Evolutionary conservation across 306 rosid genomes (phyloP), one percentile per base, ranked within the genome.

Genomic region (Prunus padus): DNA sequence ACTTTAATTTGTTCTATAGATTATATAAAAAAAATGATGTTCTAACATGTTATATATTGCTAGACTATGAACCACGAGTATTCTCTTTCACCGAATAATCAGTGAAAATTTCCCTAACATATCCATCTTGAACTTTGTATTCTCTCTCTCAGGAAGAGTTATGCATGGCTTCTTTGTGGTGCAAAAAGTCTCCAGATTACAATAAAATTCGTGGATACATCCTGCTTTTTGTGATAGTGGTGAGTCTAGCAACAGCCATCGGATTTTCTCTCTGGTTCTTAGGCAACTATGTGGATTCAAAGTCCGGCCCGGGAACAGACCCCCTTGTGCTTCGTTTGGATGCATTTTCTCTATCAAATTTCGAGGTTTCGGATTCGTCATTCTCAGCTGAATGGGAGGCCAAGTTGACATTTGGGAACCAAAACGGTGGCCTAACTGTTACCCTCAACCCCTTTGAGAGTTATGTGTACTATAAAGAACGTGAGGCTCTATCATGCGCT

Each of bases 391-490:
- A 68, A 22, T 82, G 85, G 82, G 73, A 72, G 26, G 82, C 84
- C 66, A 50, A 80, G 42, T 9, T 80, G 57, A 80, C 80, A 3
- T 80, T 80, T 62, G 59, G 75, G 20, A 80, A 80, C 84, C 76
- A 77, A 51, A 80, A 75, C 16, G 65, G 77, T 7, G 91, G 86
- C 7, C 73, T 88, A 2, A 56, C 66, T 28, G 77, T 89, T 23
- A 42, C 76, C n/a, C 81, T 87, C 74, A 44, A 69, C 59, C 47
- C 7, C 16, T 46, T 82, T 55, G 77, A 82, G 20, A 65, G 77
- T 57, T 69, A 72, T 16, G 67, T 87, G 33, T 84, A 73, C 65
- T 88, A 80, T 76, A 82, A 80, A 42, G 77, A 74, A 3, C 63
- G 79, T 19, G 87, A 78, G 19, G 83, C 83, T 50, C 77, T 89